Conservation (phyloP, 2,329 filamentous ascomycete species). For the Acrocalymma vagum region DNA sequence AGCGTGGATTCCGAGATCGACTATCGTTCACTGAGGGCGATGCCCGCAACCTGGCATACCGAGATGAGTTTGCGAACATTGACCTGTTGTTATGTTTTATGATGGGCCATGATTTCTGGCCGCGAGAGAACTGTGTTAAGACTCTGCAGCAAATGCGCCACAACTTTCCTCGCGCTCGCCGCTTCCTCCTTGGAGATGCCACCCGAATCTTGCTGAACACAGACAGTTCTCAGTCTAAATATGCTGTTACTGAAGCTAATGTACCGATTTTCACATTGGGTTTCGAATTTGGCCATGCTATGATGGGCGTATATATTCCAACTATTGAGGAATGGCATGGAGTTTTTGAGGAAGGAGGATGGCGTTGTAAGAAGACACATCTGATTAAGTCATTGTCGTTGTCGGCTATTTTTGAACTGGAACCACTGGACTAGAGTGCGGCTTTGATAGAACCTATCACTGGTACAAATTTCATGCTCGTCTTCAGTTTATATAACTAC, state of each 20-base stretch:
- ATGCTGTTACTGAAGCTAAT: constrained; percentile 2
- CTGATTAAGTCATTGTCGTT: background rate
- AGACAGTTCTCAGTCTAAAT: background rate
- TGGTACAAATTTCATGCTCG: too few relatives aligned
- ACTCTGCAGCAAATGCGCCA: constrained; percentile 1
- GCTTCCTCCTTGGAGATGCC: constrained; percentile 2
- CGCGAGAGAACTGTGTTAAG: constrained; percentile 3
- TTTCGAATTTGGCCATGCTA: constrained; percentile 6
- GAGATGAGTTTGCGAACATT: constrained; percentile 13
- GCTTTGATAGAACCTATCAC: too few relatives aligned
- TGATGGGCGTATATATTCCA: constrained; percentile 5
- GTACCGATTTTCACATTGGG: constrained; percentile 6
- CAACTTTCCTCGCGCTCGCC: constrained; percentile 3
- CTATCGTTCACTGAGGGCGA: constrained; percentile 12
- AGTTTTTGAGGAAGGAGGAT: constrained; percentile 4
- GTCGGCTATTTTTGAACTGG: constrained; percentile 4
- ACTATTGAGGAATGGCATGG: constrained; percentile 7
- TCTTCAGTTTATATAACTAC: too few relatives aligned
- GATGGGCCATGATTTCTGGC: constrained; percentile 14
- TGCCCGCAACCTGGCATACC: constrained; percentile 7
- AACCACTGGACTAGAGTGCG: too few relatives aligned
- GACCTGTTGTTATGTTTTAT: constrained; percentile 14
- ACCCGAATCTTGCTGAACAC: constrained; percentile 4
- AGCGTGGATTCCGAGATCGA: constrained; percentile 8
- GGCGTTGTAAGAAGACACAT: constrained; percentile 6